Evolutionary conservation across 1,284 basidiomycete species (phyloP).

Genomic region (Ceratobasidium sp.): DNA sequence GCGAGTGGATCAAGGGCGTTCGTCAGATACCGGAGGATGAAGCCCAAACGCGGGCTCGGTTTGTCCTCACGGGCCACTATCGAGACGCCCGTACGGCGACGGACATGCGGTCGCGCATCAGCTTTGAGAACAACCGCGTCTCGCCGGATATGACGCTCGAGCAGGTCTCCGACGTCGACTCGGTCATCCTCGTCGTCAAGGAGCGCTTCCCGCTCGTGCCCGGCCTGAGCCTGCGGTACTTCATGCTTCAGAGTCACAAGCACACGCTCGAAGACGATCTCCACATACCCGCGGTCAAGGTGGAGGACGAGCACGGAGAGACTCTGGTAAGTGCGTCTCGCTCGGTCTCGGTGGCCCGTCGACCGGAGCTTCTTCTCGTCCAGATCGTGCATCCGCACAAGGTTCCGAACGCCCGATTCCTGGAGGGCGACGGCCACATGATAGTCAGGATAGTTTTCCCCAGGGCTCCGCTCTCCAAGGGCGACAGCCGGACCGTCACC

Average conservation of each 20-base stretch:
- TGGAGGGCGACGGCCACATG: neutral
- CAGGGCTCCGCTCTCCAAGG: neutral
- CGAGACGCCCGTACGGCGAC: no score
- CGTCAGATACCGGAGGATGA: no score
- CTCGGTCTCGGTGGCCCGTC: neutral
- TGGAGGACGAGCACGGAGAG: neutral
- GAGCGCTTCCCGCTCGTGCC: neutral
- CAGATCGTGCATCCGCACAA: constrained; percentile 22
- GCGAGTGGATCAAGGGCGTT: no score
- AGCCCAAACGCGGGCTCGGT: no score
- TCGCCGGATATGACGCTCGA: no score
- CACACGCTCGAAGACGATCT: constrained; percentile 17
- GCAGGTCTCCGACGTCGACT: constrained; percentile 7
- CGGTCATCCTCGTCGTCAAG: constrained; percentile 2
- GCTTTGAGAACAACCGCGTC: no score
- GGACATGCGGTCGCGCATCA: no score
- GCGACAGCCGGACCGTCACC: neutral
- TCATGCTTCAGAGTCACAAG: neutral
- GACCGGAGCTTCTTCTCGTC: neutral
- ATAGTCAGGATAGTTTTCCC: constrained; percentile 24
- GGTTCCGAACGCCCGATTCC: constrained; percentile 28
- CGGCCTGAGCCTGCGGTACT: constrained; percentile 7
- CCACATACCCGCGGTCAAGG: constrained; percentile 14
- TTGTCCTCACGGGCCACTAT: no score
- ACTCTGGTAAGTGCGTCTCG: neutral